These are phyloP conservation scores for Blastocystis sp. DNA, from an alignment of 352 stramenopile genomes.

Conservation along the genomic window DNA sequence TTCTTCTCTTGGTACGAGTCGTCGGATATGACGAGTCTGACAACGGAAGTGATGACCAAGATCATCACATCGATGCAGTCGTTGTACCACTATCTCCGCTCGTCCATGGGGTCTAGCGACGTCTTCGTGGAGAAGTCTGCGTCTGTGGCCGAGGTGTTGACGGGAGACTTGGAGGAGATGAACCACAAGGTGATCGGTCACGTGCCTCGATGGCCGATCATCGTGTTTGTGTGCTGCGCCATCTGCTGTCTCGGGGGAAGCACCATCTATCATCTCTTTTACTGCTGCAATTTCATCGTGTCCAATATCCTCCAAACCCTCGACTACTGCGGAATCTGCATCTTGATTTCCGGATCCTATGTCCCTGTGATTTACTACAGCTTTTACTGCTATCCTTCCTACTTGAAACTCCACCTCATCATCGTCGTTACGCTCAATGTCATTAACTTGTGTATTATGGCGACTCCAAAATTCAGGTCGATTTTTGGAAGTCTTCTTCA, in stretches of 20 bases:
- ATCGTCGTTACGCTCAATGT: conserved; percentile 54
- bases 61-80: not conserved
- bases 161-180: not conserved
- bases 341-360: conserved; percentile 59
- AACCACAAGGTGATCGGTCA: not conserved
- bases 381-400: conserved; percentile 48
- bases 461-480: conserved; percentile 50
- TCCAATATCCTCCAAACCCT: conserved; percentile 47
- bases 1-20: conserved; percentile 1
- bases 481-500: not conserved
- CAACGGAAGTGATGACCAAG: not conserved
- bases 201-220: conserved; percentile 53
- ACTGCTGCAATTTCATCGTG: conserved; percentile 5
- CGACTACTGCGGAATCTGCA: conserved; percentile 60
- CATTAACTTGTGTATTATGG: conserved; percentile 51
- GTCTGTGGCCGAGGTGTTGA: not conserved
- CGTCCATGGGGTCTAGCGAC: not conserved
- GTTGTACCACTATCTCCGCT: not conserved
- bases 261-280: conserved; percentile 51
- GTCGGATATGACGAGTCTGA: not conserved
- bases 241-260: conserved; percentile 48
- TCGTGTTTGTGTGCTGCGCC: conserved; percentile 38
- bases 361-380: conserved; percentile 59
- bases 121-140: conserved; percentile 8
- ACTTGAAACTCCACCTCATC: conserved; percentile 34